These are phyloP conservation scores for Odontarrhena argentea DNA, from an alignment of 345 rosid species.

Conservation along the genomic window DNA sequence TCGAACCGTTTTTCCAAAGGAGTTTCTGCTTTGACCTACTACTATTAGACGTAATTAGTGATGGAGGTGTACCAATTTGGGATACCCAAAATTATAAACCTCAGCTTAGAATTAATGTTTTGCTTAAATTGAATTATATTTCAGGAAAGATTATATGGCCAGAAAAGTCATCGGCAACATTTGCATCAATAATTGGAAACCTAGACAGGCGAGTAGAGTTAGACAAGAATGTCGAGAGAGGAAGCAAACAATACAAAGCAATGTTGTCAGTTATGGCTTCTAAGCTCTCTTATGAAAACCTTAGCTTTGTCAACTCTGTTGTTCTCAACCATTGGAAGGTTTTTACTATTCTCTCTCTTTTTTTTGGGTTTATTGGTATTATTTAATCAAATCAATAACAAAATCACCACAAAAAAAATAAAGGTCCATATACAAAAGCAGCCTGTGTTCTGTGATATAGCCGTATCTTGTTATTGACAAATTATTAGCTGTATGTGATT, in stretches of 20 bases:
- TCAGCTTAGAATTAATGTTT: too few relatives aligned
- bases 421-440: conserved; percentile 1
- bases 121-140: not conserved
- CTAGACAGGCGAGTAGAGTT: conserved; percentile 49
- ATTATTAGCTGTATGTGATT: not conserved
- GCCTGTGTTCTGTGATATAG: not conserved
- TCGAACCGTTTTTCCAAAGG: too few relatives aligned
- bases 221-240: conserved; percentile 40
- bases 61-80: not conserved
- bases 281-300: conserved; percentile 58
- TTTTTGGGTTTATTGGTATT: not conserved
- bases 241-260: conserved; percentile 44
- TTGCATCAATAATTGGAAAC: conserved; percentile 43
- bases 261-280: conserved; percentile 59
- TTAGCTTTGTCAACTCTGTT: conserved; percentile 38
- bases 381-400: not conserved
- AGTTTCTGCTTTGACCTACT: not conserved
- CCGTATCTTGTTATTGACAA: not conserved
- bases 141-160: conserved; percentile 49
- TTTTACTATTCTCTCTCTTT: not conserved
- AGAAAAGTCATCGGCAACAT: conserved; percentile 43
- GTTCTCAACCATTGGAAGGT: conserved; percentile 53
- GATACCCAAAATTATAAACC: too few relatives aligned
- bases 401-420: too few relatives aligned
- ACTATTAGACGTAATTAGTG: conserved; percentile 12